These are phyloP conservation scores for Coemansia sp. DNA, from an alignment of 192 early-diverging fungal species.

Conservation along the genomic window DNA sequence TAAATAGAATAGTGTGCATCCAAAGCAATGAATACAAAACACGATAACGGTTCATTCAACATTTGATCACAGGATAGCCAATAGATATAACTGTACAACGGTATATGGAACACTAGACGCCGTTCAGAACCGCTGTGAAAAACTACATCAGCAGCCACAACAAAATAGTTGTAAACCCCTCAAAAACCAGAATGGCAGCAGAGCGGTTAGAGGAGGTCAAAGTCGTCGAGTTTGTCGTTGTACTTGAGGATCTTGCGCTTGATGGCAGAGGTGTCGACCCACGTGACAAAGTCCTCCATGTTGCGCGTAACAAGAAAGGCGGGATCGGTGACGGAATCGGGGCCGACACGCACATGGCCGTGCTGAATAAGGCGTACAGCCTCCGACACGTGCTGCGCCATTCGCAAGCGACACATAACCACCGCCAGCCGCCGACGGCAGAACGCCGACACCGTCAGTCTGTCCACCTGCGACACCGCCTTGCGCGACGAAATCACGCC, in stretches of 20 bases:
- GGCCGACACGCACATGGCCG: slow-evolving; percentile 92
- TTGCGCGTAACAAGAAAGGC: slow-evolving; percentile 83
- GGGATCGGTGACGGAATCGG: slow-evolving; percentile 86
- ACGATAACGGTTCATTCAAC: too few relatives aligned
- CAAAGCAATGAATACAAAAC: too few relatives aligned
- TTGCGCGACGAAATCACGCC: slow-evolving; percentile 79
- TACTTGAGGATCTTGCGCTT: slow-evolving; percentile 95
- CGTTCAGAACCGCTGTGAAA: too few relatives aligned
- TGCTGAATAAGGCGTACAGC: slow-evolving; percentile 91
- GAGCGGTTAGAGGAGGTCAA: slow-evolving; percentile 71
- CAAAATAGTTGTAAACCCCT: neutral
- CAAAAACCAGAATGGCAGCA: neutral
- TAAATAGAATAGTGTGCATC: too few relatives aligned
- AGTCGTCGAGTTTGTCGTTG: slow-evolving; percentile 91
- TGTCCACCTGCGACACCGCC: slow-evolving; percentile 74
- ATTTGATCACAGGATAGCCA: too few relatives aligned
- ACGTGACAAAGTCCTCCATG: slow-evolving; percentile 96
- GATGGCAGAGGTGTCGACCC: slow-evolving; percentile 97
- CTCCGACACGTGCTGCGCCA: slow-evolving; percentile 91
- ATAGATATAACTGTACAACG: too few relatives aligned
- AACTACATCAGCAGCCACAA: too few relatives aligned
- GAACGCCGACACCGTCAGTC: slow-evolving; percentile 83
- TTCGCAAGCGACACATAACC: slow-evolving; percentile 92
- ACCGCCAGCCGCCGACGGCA: slow-evolving; percentile 86
- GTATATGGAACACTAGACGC: too few relatives aligned